Base-by-base conservation (phyloP, 768 basidiomycete species). In the Tulasnella sp. region DNA sequence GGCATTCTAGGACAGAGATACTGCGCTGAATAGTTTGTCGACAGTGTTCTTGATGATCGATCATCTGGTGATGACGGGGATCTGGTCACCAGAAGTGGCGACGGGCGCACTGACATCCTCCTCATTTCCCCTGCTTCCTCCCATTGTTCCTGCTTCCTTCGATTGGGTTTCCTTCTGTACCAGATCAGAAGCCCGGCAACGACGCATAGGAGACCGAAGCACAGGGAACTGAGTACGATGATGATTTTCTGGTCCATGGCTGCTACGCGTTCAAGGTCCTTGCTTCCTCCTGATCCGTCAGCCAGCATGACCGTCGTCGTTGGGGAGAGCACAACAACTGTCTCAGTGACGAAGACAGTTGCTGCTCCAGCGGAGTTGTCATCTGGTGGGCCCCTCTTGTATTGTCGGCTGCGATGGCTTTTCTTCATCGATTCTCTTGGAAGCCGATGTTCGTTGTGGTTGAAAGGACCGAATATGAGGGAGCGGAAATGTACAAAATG, bases 401-500 rank as follows among this genome's bases (percentile, higher is more conserved):
- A 9, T 69, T 37, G 64, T 34, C 18, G 64, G 28, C n/a, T 37
- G 34, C 28, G 64, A 7, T 34, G 64, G 34, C 3, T 12, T 6
- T 69, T 69, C 18, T 20, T 37, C 64, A 69, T 69, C n/a, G 64
- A 69, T 69, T 28, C 7, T 69, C 64, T 69, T 69, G 64, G 34
- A 37, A 69, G 64, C 3, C 64, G 28, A 69, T 69, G 34, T 28
- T 14, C 34, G 28, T 69, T 31, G 64, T 69, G 34, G 34, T 69
- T 69, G 64, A 69, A 69, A 69, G 28, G 34, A 20, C 12, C 64
- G 64, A 69, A 37, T 37, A 69, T 28, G 64, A 69, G 18, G 34
- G 64, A 69, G 64, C 34, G 64, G 64, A 69, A 54, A 69, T 69
- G 64, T 69, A 69, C 64, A 69, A 37, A 69, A 31, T 37, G 64